Base-by-base conservation (phyloP, 2,329 filamentous ascomycete genomes). In the Arthrobotrys iridis region DNA sequence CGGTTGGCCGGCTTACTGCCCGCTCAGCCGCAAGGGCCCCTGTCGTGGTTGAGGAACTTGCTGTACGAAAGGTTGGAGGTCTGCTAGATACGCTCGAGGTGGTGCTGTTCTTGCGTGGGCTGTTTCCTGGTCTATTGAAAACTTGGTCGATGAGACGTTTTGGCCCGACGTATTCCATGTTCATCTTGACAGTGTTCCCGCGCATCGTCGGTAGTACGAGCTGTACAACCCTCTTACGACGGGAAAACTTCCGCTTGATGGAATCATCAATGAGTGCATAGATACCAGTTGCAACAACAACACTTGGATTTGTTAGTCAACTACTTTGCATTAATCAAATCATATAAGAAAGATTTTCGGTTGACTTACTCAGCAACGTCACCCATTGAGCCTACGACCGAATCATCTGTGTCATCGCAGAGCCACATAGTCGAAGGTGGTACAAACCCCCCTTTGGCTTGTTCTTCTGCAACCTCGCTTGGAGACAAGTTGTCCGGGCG, bases 401-500 rank as follows among this genome's bases (percentile, higher is more conserved):
- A 77, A 55, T 80, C 78, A 35, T 79, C 74, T 13, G 85, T 85
- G 73, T 88, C 83, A 81, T 97, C 92, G 79, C 88, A 92, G 81
- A 98, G 92, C 88, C 92, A 93, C 88, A 98, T 90, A 79, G 91
- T 92, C 81, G 91, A 96, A 3, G 93, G 93, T 65, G 93, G 91
- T 22, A 98, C 86, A 93, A 94, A 98, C 67, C 92, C 92, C 58
- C 93, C 93, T 77, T 91, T 92, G 55, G 85, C 85, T 78, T 89
- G 86, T 80, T 98, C 93, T 77, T 89, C 89, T 7, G 85, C 83
- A 7, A 88, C 85, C 82, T 97, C 90, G 80, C 86, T 86, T 4
- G 88, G 88, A 5, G 90, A 91, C 79, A 93, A 85, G 28, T 88
- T 88, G 79, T 94, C 91, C 5, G 93, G 93, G 3, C 93, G 88